Base-by-base conservation (phyloP, 1,139 yeast genomes). In the Kodamaea sp. region DNA sequence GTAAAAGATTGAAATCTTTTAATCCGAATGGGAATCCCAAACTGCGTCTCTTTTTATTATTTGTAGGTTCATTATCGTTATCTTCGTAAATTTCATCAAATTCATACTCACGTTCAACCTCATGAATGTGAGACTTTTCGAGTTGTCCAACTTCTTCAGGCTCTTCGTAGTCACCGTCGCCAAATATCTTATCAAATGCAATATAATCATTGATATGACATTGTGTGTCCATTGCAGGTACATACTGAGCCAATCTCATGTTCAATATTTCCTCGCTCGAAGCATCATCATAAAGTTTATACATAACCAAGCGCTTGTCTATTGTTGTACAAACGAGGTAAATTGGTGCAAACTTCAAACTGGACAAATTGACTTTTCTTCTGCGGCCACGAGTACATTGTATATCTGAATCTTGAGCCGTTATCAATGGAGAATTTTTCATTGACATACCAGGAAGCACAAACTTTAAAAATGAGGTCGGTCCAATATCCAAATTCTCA, bases 401-500 rank as follows among this genome's bases (percentile, higher is more conserved):
- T 15, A 15, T 15, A 15, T 15, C 20, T 15, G 20, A 15, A 15
- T 15, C 20, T 31, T 22, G 27, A 24, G 32, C 29, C 20, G 20
- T 15, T 15, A 15, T 15, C 20, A 15, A 15, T 15, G 20, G 20
- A 31, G 35, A 23, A 24, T 3, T 27, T 34, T 6, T 25, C 15
- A 9, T 29, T 22, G 34, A 27, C 29, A 34, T 34, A 3, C 27
- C 8, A 2, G 42, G 39, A 32, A 34, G 30, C 20, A 55, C 37
- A 12, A 57, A 34, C 29, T 53, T 46, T 26, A 54, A 40, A 22
- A 45, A 39, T 27, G 54, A 43, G 25, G 53, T 46, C 2, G 70
- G 65, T 0, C 70, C 72, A 38, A 65, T 50, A 23, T 54, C 49
- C 37, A 62, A 52, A 20, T 52, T 44, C 15, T 54, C 58, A 36